Base-by-base conservation (phyloP, 2,329 filamentous ascomycete genomes). In the Zelopaecilomyces penicillatus region DNA sequence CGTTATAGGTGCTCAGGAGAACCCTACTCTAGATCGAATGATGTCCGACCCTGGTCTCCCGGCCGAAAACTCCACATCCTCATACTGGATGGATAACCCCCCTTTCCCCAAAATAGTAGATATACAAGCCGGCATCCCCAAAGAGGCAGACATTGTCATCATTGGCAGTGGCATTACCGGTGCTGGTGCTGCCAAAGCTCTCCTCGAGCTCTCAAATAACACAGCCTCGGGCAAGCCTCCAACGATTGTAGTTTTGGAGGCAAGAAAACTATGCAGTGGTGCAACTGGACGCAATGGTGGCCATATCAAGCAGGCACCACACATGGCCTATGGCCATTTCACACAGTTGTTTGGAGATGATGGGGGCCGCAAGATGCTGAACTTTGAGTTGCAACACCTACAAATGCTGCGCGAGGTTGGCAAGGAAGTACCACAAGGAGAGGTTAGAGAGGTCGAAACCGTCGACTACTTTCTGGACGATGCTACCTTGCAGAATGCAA, bases 161-260 rank as follows among this genome's bases (percentile, higher is more conserved):
- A 60, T 67, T 39, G 65, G 65, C 5, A 65, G 63, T 4, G 65
- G 64, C 0, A 60, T 67, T 29, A 61, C 64, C 0, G 65, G 60
- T 9, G 57, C 55, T 9, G 56, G 57, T 26, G 49, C 65, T 7
- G 57, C 59, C 30, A 54, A 58, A 9, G 55, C 57, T 5, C 51
- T 67, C 1, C 53, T 62, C 5, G 44, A 50, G 30, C 47, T 50
- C 19, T 19, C 19, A n/a, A 5, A n/a, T 10, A 26, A 26, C 43
- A 2, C 27, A 29, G 2, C 27, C 48, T 9, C 45, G 43, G 41
- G 60, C 5, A 49, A 57, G 1, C 19, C 19, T 19, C 19, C 19
- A 19, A 19, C 19, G 19, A 19, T 19, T 19, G 19, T 19, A 19
- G 46, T 63, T 19, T 40, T 61, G 4, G 59, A 62, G 33, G 59